phyloP scores from a whole-genome alignment of 768 basidiomycete genomes.

The Tricholoma saponaceum region DNA sequence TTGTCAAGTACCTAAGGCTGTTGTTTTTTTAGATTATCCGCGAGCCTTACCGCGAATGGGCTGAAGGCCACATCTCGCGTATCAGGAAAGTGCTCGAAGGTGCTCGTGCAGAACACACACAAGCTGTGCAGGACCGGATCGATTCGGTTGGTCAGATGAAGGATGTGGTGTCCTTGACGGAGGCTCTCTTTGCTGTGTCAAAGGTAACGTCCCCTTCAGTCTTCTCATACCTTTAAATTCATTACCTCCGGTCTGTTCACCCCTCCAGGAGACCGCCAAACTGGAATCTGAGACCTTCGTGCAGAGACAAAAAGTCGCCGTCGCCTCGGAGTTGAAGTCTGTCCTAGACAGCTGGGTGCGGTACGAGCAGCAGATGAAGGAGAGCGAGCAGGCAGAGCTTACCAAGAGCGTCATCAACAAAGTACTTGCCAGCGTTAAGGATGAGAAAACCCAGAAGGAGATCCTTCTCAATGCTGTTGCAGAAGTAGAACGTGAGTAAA shows the following conservation, averaged over 20 bases:
- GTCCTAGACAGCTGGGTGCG: conserved; percentile 99
- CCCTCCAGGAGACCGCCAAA: conserved; percentile 78
- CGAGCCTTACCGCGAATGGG: conserved; percentile 92
- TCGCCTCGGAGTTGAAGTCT: conserved; percentile 86
- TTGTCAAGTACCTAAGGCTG: conserved; percentile 6
- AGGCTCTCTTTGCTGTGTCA: conserved; percentile 87
- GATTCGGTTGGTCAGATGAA: conserved; percentile 89
- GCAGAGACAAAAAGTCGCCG: conserved; percentile 81
- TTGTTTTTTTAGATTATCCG: conserved; percentile 52
- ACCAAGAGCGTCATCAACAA: conserved; percentile 85
- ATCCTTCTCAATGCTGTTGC: conserved; percentile 74
- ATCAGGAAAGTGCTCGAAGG: conserved; percentile 78
- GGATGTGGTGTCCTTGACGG: conserved; percentile 89
- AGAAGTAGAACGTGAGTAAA: conserved; percentile 88
- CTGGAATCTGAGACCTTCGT: conserved; percentile 89
- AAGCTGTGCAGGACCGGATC: conserved; percentile 92
- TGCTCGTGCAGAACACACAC: conserved; percentile 86
- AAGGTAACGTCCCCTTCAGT: conserved; percentile 52
- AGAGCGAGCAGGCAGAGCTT: conserved; percentile 92
- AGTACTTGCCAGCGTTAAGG: conserved; percentile 76
- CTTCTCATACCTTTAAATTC: background rate
- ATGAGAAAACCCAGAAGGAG: conserved; percentile 88
- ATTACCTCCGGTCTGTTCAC: background rate
- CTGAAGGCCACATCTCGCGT: conserved; percentile 79
- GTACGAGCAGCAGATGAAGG: conserved; percentile 94